These are phyloP conservation scores for Rubus parviflorus DNA, from an alignment of 306 rosid species.

Conservation along the genomic window DNA sequence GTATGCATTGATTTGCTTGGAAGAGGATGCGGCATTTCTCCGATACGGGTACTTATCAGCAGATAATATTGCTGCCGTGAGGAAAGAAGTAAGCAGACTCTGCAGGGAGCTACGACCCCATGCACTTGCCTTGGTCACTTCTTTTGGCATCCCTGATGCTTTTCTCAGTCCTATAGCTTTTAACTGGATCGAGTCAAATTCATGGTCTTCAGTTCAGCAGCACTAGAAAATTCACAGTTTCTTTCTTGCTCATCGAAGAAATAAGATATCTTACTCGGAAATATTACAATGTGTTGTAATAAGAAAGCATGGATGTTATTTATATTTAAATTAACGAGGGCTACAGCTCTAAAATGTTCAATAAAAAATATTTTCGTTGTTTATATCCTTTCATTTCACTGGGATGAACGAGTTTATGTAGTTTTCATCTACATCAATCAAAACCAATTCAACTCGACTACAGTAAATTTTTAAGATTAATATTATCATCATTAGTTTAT, in stretches of 20 bases:
- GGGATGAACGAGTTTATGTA: too few relatives aligned
- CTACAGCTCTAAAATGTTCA: neutral
- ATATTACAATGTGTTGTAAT: neutral
- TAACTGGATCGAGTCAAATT: constrained; percentile 79
- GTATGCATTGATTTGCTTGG: constrained; percentile 75
- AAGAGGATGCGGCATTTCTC: constrained; percentile 80
- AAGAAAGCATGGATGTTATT: neutral
- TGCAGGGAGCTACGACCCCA: constrained; percentile 73
- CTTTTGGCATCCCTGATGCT: constrained; percentile 92
- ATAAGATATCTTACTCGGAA: neutral
- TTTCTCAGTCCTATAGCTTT: constrained; percentile 85
- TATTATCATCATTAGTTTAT: too few relatives aligned
- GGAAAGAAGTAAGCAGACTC: constrained; percentile 74
- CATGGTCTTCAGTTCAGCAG: constrained; percentile 67
- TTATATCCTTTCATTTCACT: neutral
- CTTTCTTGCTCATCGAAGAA: neutral
- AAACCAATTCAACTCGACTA: neutral
- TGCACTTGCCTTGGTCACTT: constrained; percentile 84
- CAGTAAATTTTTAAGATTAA: too few relatives aligned
- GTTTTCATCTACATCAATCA: neutral
- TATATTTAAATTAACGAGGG: neutral
- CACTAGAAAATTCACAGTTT: constrained; percentile 26
- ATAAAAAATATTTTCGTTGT: neutral
- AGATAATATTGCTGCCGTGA: constrained; percentile 55
- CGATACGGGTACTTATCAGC: constrained; percentile 70